A percentile compares a stretch with the other conserved stretches of the same genome.
phyloP scores from a whole-genome alignment of 2,329 filamentous ascomycete species.

The Cercospora berteroae region DNA sequence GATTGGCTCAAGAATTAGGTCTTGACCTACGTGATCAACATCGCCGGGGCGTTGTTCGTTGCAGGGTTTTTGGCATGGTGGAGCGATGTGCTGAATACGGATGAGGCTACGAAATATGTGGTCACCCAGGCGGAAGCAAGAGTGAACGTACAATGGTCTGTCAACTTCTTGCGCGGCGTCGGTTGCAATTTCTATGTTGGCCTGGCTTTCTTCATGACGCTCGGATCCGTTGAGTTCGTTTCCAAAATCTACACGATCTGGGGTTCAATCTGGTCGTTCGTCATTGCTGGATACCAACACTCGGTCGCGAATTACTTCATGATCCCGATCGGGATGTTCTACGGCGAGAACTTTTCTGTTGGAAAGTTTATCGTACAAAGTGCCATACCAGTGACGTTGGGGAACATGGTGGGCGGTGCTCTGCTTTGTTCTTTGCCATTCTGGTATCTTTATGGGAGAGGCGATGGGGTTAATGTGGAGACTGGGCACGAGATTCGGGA shows the following conservation, averaged over 20 bases:
- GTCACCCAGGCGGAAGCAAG: not conserved
- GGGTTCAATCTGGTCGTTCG: conserved; percentile 30
- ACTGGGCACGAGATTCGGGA: not conserved
- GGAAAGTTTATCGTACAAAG: not conserved
- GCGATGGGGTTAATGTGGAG: not conserved
- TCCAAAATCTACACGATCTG: conserved; percentile 32
- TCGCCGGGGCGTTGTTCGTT: conserved; percentile 5
- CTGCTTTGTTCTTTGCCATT: not conserved
- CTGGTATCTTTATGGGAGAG: not conserved
- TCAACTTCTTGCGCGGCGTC: conserved; percentile 29
- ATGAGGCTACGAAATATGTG: not conserved
- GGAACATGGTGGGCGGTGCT: not conserved
- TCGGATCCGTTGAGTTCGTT: conserved; percentile 23
- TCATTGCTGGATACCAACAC: conserved; percentile 42
- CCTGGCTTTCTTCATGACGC: conserved; percentile 28
- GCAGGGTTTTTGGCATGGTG: not conserved
- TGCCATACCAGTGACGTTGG: not conserved
- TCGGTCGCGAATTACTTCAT: conserved; percentile 43
- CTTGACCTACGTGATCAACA: not conserved
- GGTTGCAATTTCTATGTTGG: conserved; percentile 32
- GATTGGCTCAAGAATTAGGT: not conserved
- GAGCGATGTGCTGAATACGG: conserved; percentile 4
- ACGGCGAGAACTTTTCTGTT: not conserved
- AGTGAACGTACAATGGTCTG: conserved; percentile 5
- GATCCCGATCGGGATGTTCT: conserved; percentile 34